Evolutionary conservation across 257 asterid genomes (phyloP).

Genomic region (Penstemon davidsonii): DNA sequence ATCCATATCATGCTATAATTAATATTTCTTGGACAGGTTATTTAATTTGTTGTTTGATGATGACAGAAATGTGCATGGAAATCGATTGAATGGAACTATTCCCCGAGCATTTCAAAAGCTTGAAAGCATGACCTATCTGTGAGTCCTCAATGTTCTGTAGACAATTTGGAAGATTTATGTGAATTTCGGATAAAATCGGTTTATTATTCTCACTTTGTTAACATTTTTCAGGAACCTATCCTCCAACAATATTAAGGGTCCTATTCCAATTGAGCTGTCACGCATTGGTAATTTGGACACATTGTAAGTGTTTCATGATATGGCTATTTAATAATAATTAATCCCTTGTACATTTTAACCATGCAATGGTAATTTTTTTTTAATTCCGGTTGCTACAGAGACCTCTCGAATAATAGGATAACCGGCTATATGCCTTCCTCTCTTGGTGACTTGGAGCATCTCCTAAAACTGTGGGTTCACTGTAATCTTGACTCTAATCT

Average conservation of each 20-base stretch:
- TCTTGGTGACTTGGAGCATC: constrained; percentile 97
- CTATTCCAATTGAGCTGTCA: constrained; percentile 87
- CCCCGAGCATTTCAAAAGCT: constrained; percentile 77
- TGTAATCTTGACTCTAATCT: background rate
- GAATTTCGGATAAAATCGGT: background rate
- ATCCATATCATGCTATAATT: background rate
- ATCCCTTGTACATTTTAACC: background rate
- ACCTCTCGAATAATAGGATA: constrained; percentile 76
- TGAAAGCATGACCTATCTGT: constrained; percentile 95
- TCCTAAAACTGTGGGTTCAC: constrained; percentile 76
- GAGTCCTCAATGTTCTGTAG: constrained; percentile 34
- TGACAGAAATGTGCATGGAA: constrained; percentile 77
- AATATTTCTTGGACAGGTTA: background rate
- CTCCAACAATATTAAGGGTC: constrained; percentile 66
- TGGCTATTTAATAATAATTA: background rate
- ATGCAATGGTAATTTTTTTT: background rate
- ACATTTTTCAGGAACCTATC: constrained; percentile 66
- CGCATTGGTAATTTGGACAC: constrained; percentile 94
- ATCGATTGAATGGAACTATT: constrained; percentile 75
- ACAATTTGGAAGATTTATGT: background rate
- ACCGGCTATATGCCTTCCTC: constrained; percentile 78
- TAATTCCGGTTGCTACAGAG: constrained; percentile 45
- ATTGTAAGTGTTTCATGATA: constrained; percentile 51
- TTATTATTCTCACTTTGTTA: background rate
- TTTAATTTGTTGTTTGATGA: constrained; percentile 9